These are phyloP conservation scores for Turnera subulata DNA, from an alignment of 345 rosid species.

Conservation along the genomic window DNA sequence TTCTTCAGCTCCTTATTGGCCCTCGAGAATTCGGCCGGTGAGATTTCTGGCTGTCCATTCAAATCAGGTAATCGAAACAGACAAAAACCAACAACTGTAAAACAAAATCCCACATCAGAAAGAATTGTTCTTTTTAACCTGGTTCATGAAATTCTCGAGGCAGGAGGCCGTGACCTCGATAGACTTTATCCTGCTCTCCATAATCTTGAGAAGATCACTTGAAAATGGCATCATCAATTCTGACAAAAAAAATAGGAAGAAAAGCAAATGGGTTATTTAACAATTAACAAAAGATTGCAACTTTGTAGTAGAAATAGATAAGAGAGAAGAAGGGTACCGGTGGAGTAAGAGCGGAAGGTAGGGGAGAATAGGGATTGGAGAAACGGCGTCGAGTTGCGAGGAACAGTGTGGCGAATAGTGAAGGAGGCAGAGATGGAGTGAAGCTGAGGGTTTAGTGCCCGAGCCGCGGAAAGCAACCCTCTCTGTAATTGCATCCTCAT, in stretches of 20 bases:
- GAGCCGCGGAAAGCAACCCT: not conserved
- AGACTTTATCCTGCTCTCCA: conserved; percentile 67
- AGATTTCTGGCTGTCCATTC: conserved; percentile 77
- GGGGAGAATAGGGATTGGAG: conserved; percentile 18
- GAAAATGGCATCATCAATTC: conserved; percentile 59
- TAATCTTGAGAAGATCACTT: conserved; percentile 63
- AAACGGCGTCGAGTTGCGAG: conserved; percentile 12
- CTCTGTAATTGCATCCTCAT: not conserved
- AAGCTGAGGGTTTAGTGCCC: conserved; percentile 19
- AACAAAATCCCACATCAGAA: conserved; percentile 1
- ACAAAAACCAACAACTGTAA: conserved; percentile 3
- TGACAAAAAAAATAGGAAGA: conserved; percentile 9
- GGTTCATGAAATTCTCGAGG: conserved; percentile 63
- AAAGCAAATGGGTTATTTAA: too few relatives aligned
- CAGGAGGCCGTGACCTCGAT: conserved; percentile 55
- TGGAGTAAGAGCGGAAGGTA: conserved; percentile 32
- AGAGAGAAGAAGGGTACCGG: conserved; percentile 24
- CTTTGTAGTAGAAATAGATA: not conserved
- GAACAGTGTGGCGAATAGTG: conserved; percentile 4
- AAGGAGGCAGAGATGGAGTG: conserved; percentile 23
- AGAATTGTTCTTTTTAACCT: conserved; percentile 33
- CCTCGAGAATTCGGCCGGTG: conserved; percentile 62
- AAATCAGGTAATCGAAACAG: conserved; percentile 13
- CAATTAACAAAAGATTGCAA: not conserved
- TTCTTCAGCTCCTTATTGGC: conserved; percentile 89